A percentile compares a stretch with the other conserved stretches of the same genome.
These are phyloP conservation scores for Madurella mycetomatis DNA, from an alignment of 2,329 filamentous ascomycete species.

Conservation along the genomic window DNA sequence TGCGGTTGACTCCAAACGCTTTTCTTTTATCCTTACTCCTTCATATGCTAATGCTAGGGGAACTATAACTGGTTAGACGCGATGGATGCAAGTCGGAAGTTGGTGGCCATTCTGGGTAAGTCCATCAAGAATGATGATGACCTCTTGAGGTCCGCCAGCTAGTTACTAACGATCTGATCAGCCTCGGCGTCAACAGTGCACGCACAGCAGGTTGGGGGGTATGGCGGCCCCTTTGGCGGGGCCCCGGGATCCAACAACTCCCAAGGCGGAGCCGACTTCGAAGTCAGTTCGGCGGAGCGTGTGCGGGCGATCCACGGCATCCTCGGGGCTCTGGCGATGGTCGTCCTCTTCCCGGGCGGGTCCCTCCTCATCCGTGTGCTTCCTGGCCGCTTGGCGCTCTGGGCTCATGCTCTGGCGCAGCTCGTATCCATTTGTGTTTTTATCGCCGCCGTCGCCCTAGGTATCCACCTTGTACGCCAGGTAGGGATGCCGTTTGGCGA, in stretches of 20 bases:
- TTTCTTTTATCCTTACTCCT: neutral
- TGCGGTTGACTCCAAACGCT: neutral
- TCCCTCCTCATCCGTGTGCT: slow-evolving; percentile 40
- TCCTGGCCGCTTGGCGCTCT: slow-evolving; percentile 33
- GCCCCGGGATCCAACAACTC: slow-evolving; percentile 20
- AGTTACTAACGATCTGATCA: neutral
- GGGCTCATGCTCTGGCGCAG: slow-evolving; percentile 39
- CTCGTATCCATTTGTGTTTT: slow-evolving; percentile 35
- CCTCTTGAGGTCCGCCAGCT: neutral
- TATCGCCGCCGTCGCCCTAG: slow-evolving; percentile 38
- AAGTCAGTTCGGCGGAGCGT: slow-evolving; percentile 13
- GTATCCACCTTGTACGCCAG: slow-evolving; percentile 37
- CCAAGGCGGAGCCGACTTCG: slow-evolving; percentile 8
- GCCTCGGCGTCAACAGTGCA: neutral
- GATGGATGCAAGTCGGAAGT: neutral
- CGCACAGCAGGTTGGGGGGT: neutral
- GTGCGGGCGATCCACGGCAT: slow-evolving; percentile 36
- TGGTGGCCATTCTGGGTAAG: neutral
- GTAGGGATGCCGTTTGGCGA: slow-evolving; percentile 3
- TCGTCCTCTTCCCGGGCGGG: slow-evolving; percentile 41
- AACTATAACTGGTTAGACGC: neutral
- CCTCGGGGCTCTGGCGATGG: slow-evolving; percentile 39
- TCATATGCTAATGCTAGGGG: neutral
- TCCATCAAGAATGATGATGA: neutral
- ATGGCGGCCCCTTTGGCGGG: neutral